These are phyloP conservation scores for Alloascoidea hylecoeti DNA, from an alignment of 805 yeast genomes.

Conservation along the genomic window DNA sequence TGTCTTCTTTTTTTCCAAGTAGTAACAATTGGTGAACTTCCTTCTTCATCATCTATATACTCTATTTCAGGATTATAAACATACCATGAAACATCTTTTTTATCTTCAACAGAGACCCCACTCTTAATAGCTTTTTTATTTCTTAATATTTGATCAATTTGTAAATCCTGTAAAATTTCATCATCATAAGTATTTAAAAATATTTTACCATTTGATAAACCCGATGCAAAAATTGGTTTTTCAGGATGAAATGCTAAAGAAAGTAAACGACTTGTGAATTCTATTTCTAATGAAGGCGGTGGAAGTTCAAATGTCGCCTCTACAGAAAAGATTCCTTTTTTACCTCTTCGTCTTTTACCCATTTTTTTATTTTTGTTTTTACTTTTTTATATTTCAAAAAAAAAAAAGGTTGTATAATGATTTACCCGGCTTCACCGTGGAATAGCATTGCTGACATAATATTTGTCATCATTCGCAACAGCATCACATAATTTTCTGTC, in stretches of 20 bases:
- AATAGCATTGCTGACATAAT: no score
- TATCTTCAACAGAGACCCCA: conserved; percentile 7
- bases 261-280: conserved; percentile 35
- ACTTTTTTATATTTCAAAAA: no score
- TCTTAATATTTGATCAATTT: no score
- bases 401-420: no score
- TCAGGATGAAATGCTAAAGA: conserved; percentile 69
- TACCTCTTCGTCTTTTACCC: conserved; percentile 6
- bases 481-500: no score
- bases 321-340: conserved; percentile 5
- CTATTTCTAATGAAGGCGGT: conserved; percentile 20
- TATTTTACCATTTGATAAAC: conserved; percentile 75
- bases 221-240: conserved; percentile 46
- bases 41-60: conserved; percentile 14
- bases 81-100: conserved; percentile 6
- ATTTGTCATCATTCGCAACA: no score
- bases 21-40: conserved; percentile 17
- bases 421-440: no score
- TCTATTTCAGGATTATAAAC: conserved; percentile 5
- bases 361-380: no score
- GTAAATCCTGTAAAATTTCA: conserved; percentile 21
- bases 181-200: conserved; percentile 45
- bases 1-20: conserved; percentile 85
- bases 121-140: conserved; percentile 14
- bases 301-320: conserved; percentile 10